A percentile compares a stretch with the other conserved stretches of the same genome.
Evolutionary conservation across 1,139 yeast species (phyloP).

Genomic region (Taphrina confusa): DNA sequence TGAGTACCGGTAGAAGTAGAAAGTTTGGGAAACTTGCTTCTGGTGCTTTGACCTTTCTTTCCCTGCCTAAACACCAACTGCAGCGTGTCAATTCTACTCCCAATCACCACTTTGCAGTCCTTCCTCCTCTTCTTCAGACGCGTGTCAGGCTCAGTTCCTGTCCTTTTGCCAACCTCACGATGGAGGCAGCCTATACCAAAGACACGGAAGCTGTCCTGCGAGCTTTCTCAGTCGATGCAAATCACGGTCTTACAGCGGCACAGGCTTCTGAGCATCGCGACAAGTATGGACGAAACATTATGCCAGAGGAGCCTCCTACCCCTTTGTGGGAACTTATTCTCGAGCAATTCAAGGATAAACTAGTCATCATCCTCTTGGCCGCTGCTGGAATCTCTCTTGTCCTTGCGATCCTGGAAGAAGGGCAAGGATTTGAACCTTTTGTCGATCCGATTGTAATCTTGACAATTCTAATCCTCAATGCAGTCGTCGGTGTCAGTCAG

Average conservation of each 20-base stretch:
- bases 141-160: too few species aligned
- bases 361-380: conserved; percentile 48
- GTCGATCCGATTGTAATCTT: conserved; percentile 50
- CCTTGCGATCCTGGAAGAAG: conserved; percentile 47
- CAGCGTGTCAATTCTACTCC: too few species aligned
- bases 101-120: too few species aligned
- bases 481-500: conserved; percentile 51
- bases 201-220: conserved; percentile 42
- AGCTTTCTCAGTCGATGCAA: conserved; percentile 41
- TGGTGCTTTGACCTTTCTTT: too few species aligned
- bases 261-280: conserved; percentile 41
- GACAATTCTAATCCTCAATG: conserved; percentile 48
- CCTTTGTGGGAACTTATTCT: conserved; percentile 47
- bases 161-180: too few species aligned
- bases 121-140: too few species aligned
- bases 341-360: conserved; percentile 49
- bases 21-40: too few species aligned
- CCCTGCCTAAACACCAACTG: too few species aligned
- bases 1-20: too few species aligned
- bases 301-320: conserved; percentile 47
- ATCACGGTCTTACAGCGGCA: conserved; percentile 41
- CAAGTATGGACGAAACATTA: conserved; percentile 43
- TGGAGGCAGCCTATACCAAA: conserved; percentile 42
- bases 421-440: conserved; percentile 46
- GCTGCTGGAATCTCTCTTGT: conserved; percentile 50